Percentiles rank a stretch among this genome's conserved stretches.
Evolutionary conservation across 2,329 filamentous ascomycete genomes (phyloP).

Genomic region (Septoria petroselini): DNA sequence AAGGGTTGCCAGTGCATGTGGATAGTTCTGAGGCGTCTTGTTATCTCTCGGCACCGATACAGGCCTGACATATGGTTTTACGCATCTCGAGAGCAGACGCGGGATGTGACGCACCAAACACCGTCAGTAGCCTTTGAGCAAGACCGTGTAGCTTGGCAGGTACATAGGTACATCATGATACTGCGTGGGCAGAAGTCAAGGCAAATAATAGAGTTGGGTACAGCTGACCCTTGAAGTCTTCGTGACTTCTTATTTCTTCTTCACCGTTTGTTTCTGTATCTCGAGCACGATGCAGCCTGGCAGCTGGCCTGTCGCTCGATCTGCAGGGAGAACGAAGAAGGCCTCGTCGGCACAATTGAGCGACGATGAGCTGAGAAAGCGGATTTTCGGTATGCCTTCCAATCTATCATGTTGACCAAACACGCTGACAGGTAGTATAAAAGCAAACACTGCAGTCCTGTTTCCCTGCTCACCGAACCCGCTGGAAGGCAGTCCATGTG

Average conservation of each 20-base stretch:
- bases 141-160: not conserved
- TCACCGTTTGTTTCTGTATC: not conserved
- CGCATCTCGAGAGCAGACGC: not conserved
- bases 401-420: not conserved
- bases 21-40: no score
- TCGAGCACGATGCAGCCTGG: slow-evolving; percentile 4
- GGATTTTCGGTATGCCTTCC: slow-evolving; percentile 16
- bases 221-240: slow-evolving; percentile 1
- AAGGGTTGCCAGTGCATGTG: no score
- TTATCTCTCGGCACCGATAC: not conserved
- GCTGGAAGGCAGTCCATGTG: slow-evolving; percentile 11
- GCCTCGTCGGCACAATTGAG: slow-evolving; percentile 18
- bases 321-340: slow-evolving; percentile 2
- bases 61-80: not conserved
- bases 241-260: not conserved
- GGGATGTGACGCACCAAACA: not conserved
- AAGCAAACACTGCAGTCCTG: slow-evolving; percentile 21
- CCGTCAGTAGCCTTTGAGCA: not conserved
- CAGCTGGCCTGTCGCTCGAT: slow-evolving; percentile 9
- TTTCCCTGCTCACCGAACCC: slow-evolving; percentile 11
- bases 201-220: not conserved
- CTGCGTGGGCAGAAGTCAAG: slow-evolving; percentile 1
- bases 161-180: slow-evolving; percentile 1
- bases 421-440: not conserved
- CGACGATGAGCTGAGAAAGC: slow-evolving; percentile 20